Percentiles rank a stretch among this genome's conserved stretches.
These are phyloP conservation scores for Hypoxylon sp. DNA, from an alignment of 2,329 filamentous ascomycete species.

Conservation along the genomic window DNA sequence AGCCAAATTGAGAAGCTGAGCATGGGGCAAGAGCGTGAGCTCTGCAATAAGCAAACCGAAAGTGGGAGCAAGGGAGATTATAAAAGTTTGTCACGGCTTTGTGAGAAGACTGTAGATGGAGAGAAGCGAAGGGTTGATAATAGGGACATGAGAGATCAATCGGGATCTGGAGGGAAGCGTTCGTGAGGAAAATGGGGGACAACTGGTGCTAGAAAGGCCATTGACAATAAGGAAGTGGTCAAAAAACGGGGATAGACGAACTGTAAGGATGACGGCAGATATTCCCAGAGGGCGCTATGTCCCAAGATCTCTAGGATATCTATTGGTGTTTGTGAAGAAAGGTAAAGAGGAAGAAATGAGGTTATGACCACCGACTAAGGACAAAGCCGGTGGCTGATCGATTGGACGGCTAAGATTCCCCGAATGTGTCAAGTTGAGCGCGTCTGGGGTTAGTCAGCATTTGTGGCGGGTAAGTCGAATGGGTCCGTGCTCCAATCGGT, in stretches of 20 bases:
- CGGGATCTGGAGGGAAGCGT: slow-evolving; percentile 29
- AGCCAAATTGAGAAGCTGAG: slow-evolving; percentile 53
- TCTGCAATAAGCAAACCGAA: slow-evolving; percentile 55
- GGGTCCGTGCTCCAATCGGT: neutral
- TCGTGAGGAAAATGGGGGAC: slow-evolving; percentile 45
- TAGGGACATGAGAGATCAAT: slow-evolving; percentile 34
- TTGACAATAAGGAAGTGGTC: slow-evolving; percentile 45
- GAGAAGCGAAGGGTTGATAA: slow-evolving; percentile 42
- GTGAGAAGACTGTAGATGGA: slow-evolving; percentile 35
- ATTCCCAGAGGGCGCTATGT: slow-evolving; percentile 44
- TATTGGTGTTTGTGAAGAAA: slow-evolving; percentile 36
- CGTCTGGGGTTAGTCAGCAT: slow-evolving; percentile 10
- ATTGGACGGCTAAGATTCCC: slow-evolving; percentile 6
- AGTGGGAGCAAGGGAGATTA: slow-evolving; percentile 44
- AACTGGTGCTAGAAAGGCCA: slow-evolving; percentile 39
- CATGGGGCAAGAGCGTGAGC: slow-evolving; percentile 51
- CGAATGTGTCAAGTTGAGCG: slow-evolving; percentile 10
- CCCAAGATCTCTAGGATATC: slow-evolving; percentile 42
- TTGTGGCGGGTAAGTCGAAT: slow-evolving; percentile 8
- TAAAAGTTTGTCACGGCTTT: slow-evolving; percentile 50
- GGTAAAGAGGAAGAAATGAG: slow-evolving; percentile 17
- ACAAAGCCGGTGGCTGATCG: slow-evolving; percentile 23
- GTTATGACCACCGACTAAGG: slow-evolving; percentile 1
- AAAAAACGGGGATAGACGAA: slow-evolving; percentile 55
- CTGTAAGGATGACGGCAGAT: slow-evolving; percentile 47